Base-by-base conservation (phyloP, 192 early-diverging fungal genomes). In the Oehlia diaphana region DNA sequence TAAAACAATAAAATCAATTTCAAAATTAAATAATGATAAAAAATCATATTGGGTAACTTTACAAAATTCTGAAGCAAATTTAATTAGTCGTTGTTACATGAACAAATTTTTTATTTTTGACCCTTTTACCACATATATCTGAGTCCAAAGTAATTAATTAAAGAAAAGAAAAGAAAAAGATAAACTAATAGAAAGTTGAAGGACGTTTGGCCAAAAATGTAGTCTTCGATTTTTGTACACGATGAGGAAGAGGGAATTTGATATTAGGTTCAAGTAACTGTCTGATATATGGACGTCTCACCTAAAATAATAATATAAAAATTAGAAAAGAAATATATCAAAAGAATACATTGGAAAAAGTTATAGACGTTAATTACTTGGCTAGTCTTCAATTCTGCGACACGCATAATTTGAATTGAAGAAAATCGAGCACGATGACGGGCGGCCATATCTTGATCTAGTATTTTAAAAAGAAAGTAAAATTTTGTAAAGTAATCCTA, bases 371-470 rank as follows among this genome's bases (percentile, higher is more conserved):
- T 26, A 62, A 49, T 79, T 79, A 97, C 95, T 84, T 97, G 95
- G 31, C 90, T 86, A 79, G 91, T 88, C 89, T 93, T 93, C 61
- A 99, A 94, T 82, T 93, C 92, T 63, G 93, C 95, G 80, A 99
- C 96, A 81, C 96, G 96, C 89, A 99, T 96, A 92, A 99, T 96
- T 90, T 99, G 98, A 89, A 99, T 92, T 63, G 96, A 97, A 89
- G 88, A 85, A 91, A 97, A 99, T 79, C 98, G 95, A 76, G 97
- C 96, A 89, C 97, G 95, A 89, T 98, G 98, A 84, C 95, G 96
- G 73, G 98, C 94, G 82, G 98, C 96, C 98, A 99, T 97, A 89
- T 99, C 96, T 71, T 79, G 77, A 62, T 79, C 77, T 79, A 67
- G 26, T 62, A n/a, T 63, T 63, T 21, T 63, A 39, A 76, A 76